Conservation (phyloP, 2,329 filamentous ascomycete species). For the Ophiosphaerella narmari region DNA sequence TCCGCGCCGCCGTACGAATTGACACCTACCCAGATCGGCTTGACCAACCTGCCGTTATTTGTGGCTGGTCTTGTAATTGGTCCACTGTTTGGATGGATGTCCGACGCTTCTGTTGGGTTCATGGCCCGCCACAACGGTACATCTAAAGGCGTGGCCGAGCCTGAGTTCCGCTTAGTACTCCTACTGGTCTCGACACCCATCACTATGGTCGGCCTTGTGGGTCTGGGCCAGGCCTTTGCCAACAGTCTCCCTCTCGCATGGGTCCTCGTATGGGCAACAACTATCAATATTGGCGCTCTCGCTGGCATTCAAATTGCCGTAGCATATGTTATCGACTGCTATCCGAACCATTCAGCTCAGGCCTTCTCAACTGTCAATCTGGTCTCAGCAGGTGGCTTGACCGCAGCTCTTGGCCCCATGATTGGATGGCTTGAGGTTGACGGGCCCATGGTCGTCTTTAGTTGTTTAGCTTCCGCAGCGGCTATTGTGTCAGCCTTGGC, state of each 20-base stretch:
- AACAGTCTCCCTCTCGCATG: slow-evolving; percentile 6
- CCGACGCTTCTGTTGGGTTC: slow-evolving; percentile 9
- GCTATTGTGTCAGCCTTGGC: slow-evolving; percentile 4
- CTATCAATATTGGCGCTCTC: slow-evolving; percentile 10
- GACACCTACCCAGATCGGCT: slow-evolving; percentile 12
- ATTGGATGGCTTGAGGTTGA: slow-evolving; percentile 6
- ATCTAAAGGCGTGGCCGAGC: slow-evolving; percentile 13
- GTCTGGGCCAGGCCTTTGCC: slow-evolving; percentile 10
- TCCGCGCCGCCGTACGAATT: slow-evolving; percentile 14
- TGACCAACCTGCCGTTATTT: slow-evolving; percentile 16
- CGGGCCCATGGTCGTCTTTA: slow-evolving; percentile 3
- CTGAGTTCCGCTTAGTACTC: slow-evolving; percentile 17
- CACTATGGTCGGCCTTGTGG: slow-evolving; percentile 12
- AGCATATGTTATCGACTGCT: slow-evolving; percentile 18
- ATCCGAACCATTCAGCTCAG: slow-evolving; percentile 15
- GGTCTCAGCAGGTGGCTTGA: slow-evolving; percentile 5
- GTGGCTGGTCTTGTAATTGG: slow-evolving; percentile 10
- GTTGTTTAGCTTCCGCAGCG: slow-evolving; percentile 3
- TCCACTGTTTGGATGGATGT: slow-evolving; percentile 16
- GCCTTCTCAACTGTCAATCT: slow-evolving; percentile 14
- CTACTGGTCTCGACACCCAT: slow-evolving; percentile 11
- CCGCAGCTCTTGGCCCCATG: slow-evolving; percentile 6
- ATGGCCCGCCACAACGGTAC: slow-evolving; percentile 16
- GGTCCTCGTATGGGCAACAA: slow-evolving; percentile 15
- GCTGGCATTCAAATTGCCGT: slow-evolving; percentile 9